Evolutionary conservation across 352 stramenopile species (phyloP).

Genomic region (Phytopythium ostracodes): DNA sequence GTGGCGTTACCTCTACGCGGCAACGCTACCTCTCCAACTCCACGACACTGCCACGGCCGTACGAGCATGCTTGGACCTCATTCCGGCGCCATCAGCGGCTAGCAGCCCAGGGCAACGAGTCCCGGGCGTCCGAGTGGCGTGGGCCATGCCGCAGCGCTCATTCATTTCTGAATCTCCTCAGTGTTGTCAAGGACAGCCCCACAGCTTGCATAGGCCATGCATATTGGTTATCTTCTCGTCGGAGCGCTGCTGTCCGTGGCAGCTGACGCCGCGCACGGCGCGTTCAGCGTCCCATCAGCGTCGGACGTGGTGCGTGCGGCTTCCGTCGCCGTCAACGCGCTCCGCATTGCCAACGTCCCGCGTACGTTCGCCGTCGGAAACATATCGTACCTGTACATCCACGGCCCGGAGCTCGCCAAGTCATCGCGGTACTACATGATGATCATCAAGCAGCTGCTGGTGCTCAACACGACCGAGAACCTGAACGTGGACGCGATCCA

Average conservation of each 20-base stretch:
- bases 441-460: conserved; percentile 5
- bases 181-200: too few relatives aligned
- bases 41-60: too few relatives aligned
- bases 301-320: not conserved
- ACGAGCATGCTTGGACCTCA: too few relatives aligned
- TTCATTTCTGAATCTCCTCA: too few relatives aligned
- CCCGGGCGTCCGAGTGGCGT: too few relatives aligned
- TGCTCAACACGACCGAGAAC: conserved; percentile 8
- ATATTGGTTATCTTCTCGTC: not conserved
- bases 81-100: too few relatives aligned
- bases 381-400: conserved; percentile 7
- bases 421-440: conserved; percentile 4
- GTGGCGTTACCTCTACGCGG: too few relatives aligned
- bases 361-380: not conserved
- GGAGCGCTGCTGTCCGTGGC: not conserved
- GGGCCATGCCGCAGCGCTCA: too few relatives aligned
- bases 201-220: not conserved
- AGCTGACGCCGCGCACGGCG: not conserved
- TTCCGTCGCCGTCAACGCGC: not conserved
- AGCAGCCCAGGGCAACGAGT: too few relatives aligned
- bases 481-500: not conserved
- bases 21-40: too few relatives aligned
- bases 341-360: not conserved
- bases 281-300: not conserved
- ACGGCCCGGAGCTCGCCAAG: conserved; percentile 2